phyloP scores from a whole-genome alignment of 2,329 filamentous ascomycete species.

The Ophiostoma perfectum region DNA sequence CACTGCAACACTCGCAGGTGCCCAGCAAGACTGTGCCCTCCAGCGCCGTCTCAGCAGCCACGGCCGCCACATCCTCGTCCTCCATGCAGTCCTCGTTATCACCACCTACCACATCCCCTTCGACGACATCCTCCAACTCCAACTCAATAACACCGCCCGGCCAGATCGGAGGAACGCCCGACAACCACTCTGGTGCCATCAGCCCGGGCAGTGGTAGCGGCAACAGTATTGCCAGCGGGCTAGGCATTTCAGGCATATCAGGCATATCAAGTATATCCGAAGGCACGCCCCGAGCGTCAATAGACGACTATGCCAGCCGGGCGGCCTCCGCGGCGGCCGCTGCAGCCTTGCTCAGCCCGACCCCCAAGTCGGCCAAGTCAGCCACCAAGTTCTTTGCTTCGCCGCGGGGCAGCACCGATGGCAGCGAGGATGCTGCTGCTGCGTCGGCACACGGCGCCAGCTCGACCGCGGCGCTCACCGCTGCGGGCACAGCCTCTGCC shows the following conservation, averaged over 20 bases:
- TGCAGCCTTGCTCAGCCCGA: constrained; percentile 19
- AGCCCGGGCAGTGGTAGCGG: neutral
- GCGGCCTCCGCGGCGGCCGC: constrained; percentile 22
- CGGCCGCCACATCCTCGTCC: constrained; percentile 6
- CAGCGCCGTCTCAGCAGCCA: constrained; percentile 13
- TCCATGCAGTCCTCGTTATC: neutral
- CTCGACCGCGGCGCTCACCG: neutral
- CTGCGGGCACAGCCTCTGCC: constrained; percentile 21
- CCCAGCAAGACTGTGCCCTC: constrained; percentile 5
- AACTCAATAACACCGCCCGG: constrained; percentile 3
- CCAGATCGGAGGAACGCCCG: neutral
- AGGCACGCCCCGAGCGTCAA: constrained; percentile 39
- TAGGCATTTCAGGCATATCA: constrained; percentile 38
- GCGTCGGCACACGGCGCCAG: neutral
- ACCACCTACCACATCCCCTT: neutral
- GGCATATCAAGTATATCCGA: constrained; percentile 34
- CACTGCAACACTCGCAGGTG: neutral
- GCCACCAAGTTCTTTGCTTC: constrained; percentile 13
- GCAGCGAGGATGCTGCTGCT: constrained; percentile 19
- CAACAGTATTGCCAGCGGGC: constrained; percentile 28
- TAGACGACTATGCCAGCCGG: constrained; percentile 42
- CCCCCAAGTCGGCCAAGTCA: constrained; percentile 20
- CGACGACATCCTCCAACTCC: neutral
- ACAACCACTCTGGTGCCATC: constrained; percentile 25
- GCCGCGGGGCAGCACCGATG: neutral